phyloP scores from a whole-genome alignment of 2,329 filamentous ascomycete genomes.

The Aspergillus eucalypticola region DNA sequence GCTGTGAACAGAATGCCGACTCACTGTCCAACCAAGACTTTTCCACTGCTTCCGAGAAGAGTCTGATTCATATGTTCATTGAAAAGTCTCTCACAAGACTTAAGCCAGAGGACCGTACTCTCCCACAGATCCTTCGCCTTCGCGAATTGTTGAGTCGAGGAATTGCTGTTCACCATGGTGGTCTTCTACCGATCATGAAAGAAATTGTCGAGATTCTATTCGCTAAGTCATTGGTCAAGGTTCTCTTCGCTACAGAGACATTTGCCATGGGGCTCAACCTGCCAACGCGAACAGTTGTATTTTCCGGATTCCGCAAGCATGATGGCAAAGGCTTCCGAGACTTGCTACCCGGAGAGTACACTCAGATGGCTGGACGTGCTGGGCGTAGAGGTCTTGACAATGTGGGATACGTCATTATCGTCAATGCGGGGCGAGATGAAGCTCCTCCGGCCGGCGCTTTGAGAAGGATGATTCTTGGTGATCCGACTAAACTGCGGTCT shows the following conservation, averaged over 20 bases:
- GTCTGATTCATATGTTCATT: conserved; percentile 94
- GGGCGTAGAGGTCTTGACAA: conserved; percentile 89
- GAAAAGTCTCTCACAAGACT: conserved; percentile 90
- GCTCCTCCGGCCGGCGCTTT: conserved; percentile 81
- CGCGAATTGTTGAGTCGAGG: conserved; percentile 83
- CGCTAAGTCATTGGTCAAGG: conserved; percentile 90
- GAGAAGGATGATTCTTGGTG: conserved; percentile 91
- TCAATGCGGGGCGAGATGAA: conserved; percentile 76
- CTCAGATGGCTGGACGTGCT: conserved; percentile 95
- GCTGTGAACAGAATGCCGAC: conserved; percentile 96
- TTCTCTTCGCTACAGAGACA: conserved; percentile 95
- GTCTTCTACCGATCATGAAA: conserved; percentile 92
- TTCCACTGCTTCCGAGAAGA: conserved; percentile 90
- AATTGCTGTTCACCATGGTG: conserved; percentile 94
- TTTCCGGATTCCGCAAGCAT: conserved; percentile 95
- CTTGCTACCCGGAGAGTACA: conserved; percentile 91
- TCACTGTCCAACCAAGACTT: conserved; percentile 94
- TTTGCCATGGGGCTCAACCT: conserved; percentile 98
- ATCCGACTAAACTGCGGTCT: conserved; percentile 90
- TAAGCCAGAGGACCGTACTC: conserved; percentile 80
- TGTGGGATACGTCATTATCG: conserved; percentile 92
- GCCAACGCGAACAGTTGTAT: conserved; percentile 93
- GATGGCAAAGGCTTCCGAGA: conserved; percentile 92
- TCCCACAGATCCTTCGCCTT: conserved; percentile 90
- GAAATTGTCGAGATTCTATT: conserved; percentile 97